phyloP scores from a whole-genome alignment of 2,329 filamentous ascomycete genomes.

The Microdochium trichocladiopsis region DNA sequence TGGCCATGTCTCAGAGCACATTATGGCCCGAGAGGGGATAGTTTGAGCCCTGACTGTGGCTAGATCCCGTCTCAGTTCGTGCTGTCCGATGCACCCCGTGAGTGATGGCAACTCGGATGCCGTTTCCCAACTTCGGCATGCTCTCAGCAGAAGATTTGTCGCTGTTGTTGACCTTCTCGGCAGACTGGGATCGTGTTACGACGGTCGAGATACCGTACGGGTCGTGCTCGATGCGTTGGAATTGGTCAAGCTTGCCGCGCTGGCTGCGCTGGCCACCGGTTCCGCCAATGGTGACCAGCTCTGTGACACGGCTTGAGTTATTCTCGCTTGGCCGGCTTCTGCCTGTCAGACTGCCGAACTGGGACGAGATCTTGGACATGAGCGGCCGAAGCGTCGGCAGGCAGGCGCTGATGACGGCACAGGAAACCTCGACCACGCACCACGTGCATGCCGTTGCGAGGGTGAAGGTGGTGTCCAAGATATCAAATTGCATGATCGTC shows the following conservation, averaged over 20 bases:
- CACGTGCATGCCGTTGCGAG: conserved; percentile 8
- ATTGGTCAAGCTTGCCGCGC: not conserved
- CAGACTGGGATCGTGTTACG: not conserved
- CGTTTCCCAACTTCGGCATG: not conserved
- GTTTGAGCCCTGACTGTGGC: not conserved
- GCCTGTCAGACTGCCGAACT: not conserved
- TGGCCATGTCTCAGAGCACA: not conserved
- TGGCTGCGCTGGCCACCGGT: not conserved
- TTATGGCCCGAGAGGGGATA: not conserved
- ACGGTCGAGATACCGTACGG: not conserved
- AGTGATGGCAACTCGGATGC: not conserved
- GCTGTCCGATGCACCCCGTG: not conserved
- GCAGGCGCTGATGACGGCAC: conserved; percentile 32
- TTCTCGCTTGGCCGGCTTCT: not conserved
- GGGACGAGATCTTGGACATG: not conserved
- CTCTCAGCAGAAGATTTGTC: not conserved
- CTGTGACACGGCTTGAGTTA: not conserved
- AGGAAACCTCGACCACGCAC: conserved; percentile 22
- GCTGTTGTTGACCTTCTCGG: not conserved
- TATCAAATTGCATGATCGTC: conserved; percentile 19
- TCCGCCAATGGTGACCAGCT: conserved; percentile 1
- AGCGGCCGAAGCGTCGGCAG: conserved; percentile 32
- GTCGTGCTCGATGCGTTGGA: not conserved
- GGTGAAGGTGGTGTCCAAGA: conserved; percentile 12
- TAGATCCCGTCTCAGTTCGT: not conserved